A percentile compares a stretch with the other conserved stretches of the same genome.
phyloP scores from a whole-genome alignment of 108 stramenopile genomes.

The Schizochytrium sp. region DNA sequence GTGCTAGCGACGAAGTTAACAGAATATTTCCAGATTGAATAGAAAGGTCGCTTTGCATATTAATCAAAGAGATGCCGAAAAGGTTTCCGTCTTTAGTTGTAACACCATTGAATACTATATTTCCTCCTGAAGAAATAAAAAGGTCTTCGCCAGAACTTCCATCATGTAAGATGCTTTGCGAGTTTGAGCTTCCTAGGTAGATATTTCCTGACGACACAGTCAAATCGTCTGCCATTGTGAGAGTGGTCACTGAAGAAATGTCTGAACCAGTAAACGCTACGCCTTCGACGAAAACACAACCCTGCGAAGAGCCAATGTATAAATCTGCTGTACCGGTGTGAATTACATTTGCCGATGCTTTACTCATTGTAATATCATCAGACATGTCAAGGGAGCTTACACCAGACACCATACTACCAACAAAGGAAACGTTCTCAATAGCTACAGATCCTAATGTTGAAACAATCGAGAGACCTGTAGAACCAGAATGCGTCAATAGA shows the following conservation, averaged over 20 bases:
- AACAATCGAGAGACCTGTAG: no score
- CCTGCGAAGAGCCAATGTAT: background rate
- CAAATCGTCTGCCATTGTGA: background rate
- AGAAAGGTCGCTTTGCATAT: background rate
- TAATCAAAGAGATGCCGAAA: background rate
- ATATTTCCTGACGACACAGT: background rate
- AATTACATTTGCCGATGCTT: no score
- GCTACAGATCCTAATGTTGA: no score
- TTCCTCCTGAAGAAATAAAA: background rate
- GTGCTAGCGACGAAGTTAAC: background rate
- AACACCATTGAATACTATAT: background rate
- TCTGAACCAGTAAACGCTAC: background rate
- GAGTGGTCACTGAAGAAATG: background rate
- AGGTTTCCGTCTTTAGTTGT: background rate
- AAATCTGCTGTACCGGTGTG: background rate
- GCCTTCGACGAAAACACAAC: background rate
- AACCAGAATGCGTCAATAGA: background rate
- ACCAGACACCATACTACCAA: no score
- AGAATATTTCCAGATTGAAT: background rate
- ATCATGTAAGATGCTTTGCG: background rate
- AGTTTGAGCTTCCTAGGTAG: background rate
- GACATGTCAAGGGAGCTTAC: no score
- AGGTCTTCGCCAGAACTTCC: background rate
- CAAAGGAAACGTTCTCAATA: no score
- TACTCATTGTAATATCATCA: no score